Evolutionary conservation across 2,329 filamentous ascomycete genomes (phyloP).

Genomic region (Trichoderma koningii): DNA sequence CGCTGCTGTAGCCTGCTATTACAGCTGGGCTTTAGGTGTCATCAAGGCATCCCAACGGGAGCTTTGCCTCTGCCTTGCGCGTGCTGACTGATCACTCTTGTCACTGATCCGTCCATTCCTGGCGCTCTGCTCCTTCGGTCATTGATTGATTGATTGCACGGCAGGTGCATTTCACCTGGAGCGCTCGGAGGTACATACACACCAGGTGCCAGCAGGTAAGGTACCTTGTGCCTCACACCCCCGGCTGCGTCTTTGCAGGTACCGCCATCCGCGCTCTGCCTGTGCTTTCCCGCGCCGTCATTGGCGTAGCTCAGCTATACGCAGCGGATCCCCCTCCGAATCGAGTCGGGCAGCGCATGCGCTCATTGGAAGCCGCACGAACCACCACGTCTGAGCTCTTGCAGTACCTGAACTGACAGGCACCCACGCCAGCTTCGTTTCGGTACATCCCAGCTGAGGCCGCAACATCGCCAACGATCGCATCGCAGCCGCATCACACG

Average conservation of each 20-base stretch:
- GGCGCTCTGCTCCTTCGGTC: too few relatives aligned
- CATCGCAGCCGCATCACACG: slow-evolving; percentile 16
- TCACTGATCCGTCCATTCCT: too few relatives aligned
- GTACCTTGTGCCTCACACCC: not conserved
- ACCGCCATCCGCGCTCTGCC: not conserved
- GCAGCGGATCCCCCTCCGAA: slow-evolving; percentile 16
- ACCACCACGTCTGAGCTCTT: slow-evolving; percentile 1
- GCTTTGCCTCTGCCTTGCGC: too few relatives aligned
- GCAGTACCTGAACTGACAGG: not conserved
- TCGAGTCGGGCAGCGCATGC: slow-evolving; percentile 20
- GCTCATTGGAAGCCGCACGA: slow-evolving; percentile 19
- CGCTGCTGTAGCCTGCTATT: too few relatives aligned
- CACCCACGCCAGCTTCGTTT: not conserved
- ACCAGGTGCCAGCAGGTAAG: too few relatives aligned
- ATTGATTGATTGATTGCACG: too few relatives aligned
- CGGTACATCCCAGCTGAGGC: slow-evolving; percentile 9
- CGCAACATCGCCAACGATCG: not conserved
- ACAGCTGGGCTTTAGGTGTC: too few relatives aligned
- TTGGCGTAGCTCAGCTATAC: slow-evolving; percentile 14
- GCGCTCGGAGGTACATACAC: too few relatives aligned
- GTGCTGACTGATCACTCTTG: too few relatives aligned
- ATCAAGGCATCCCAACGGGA: too few relatives aligned
- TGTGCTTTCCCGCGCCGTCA: slow-evolving; percentile 2
- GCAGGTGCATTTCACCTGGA: not conserved
- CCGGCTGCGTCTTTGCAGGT: slow-evolving; percentile 1